These are phyloP conservation scores for Alternaria sp. DNA, from an alignment of 2,329 filamentous ascomycete species.

Conservation along the genomic window DNA sequence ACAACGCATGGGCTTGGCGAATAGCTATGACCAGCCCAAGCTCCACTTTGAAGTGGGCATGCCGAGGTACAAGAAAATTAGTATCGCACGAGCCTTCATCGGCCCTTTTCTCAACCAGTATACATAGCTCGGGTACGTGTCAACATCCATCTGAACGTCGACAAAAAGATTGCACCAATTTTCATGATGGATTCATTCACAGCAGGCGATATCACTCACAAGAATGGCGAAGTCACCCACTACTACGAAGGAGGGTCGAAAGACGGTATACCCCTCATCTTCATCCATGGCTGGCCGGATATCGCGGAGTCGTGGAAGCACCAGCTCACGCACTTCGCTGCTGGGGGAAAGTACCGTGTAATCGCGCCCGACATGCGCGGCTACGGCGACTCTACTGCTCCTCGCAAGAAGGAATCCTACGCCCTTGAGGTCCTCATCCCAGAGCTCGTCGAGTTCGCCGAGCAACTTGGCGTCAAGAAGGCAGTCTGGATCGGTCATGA, in stretches of 20 bases:
- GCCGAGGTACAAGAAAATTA: background rate
- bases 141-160: too few relatives aligned
- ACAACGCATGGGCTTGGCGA: too few relatives aligned
- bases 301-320: conserved; percentile 49
- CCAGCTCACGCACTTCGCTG: conserved; percentile 46
- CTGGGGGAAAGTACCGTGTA: conserved; percentile 36
- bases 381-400: conserved; percentile 47
- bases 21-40: too few relatives aligned
- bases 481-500: conserved; percentile 62
- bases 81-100: background rate
- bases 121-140: background rate
- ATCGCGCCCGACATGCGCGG: conserved; percentile 46
- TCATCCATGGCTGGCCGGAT: conserved; percentile 48
- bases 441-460: conserved; percentile 52
- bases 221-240: conserved; percentile 32
- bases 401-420: conserved; percentile 40
- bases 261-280: conserved; percentile 34
- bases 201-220: conserved; percentile 29
- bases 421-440: conserved; percentile 38
- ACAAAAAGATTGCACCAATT: background rate
- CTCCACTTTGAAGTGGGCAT: background rate
- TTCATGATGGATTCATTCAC: conserved; percentile 24
- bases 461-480: conserved; percentile 48
- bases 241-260: conserved; percentile 37
- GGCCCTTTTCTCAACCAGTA: background rate